Base-by-base conservation (phyloP, 2,329 filamentous ascomycete species). In the Paraphaeosphaeria minitans region DNA sequence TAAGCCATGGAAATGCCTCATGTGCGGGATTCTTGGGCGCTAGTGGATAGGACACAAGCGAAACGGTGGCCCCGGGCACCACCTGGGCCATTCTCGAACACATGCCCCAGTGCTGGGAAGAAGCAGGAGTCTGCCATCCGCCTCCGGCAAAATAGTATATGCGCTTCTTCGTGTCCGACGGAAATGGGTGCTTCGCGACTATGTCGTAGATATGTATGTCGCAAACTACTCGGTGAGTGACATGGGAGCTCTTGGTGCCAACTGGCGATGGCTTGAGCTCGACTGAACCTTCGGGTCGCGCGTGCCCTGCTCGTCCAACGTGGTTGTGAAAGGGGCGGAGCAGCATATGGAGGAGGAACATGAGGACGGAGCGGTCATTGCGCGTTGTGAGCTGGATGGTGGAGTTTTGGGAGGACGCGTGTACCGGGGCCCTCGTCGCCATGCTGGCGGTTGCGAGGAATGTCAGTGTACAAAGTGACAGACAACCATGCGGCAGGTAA, bases 81-180 rank as follows among this genome's bases (percentile, higher is more conserved):
- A 78, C 67, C 2, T 71, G 68, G 0, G 78, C 78, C 5, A 87
- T 69, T 54, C 83, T 78, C 0, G 80, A 75, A 52, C 79, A 76
- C 7, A 86, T 70, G 6, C 76, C 76, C 84, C 84, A 87, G 60
- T 87, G 85, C 49, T 84, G 77, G 0, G 71, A 63, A 3, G 77
- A 79, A 0, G 85, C 80, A 0, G 82, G 82, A 62, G 75, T 76
- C 59, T 83, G 82, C 81, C 85, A 87, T 3, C 82, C 83, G 7
- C 85, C 85, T 1, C 85, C 85, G 0, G 78, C 78, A 61, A 85
- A 85, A 59, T 86, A 87, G 59, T 84, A 81, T 24, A 87, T 72
- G 4, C 76, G 69, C 60, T 74, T 77, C 22, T 56, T 68, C 13
- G 58, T 56, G 27, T 56, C 53, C 45, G 61, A 61, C 5, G 52